A percentile compares a stretch with the other conserved stretches of the same genome.
These are phyloP conservation scores for Eimeria mitis DNA, from an alignment of 169 alveolate species.

Conservation along the genomic window DNA sequence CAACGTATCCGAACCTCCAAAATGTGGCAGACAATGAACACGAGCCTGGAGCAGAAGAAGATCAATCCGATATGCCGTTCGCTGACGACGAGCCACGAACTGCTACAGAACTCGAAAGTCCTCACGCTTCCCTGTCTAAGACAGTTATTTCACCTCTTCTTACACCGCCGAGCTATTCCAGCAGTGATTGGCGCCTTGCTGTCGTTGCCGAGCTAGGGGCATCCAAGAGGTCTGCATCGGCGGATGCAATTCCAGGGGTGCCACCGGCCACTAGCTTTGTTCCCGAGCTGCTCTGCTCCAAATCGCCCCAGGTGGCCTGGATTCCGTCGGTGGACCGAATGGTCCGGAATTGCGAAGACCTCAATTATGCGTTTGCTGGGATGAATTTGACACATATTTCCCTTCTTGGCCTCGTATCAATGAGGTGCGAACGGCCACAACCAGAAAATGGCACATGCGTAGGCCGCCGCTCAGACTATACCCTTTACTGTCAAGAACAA, in stretches of 20 bases:
- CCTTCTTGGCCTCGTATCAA: constrained; percentile 58
- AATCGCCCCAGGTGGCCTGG: constrained; percentile 67
- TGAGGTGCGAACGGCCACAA: constrained; percentile 7
- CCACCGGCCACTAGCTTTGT: constrained; percentile 39
- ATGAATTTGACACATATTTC: constrained; percentile 47
- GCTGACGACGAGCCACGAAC: constrained; percentile 11
- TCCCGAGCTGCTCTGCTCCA: constrained; percentile 60
- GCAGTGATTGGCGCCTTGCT: constrained; percentile 43
- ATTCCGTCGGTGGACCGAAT: constrained; percentile 17
- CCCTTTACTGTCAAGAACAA: constrained; percentile 10
- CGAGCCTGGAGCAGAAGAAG: neutral
- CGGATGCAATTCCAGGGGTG: constrained; percentile 21
- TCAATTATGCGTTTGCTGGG: constrained; percentile 32
- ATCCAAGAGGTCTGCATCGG: neutral
- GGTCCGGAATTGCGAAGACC: constrained; percentile 4
- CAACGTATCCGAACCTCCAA: neutral
- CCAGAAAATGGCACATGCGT: neutral
- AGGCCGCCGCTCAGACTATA: neutral
- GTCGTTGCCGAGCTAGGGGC: constrained; percentile 46
- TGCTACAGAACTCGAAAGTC: neutral
- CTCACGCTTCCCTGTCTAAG: neutral
- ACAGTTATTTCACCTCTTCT: constrained; percentile 17
- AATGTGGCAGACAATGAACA: neutral
- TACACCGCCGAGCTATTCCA: neutral
- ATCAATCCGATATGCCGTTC: neutral